These are phyloP conservation scores for Vigna radiata DNA, from an alignment of 306 rosid genomes.

Conservation along the genomic window DNA sequence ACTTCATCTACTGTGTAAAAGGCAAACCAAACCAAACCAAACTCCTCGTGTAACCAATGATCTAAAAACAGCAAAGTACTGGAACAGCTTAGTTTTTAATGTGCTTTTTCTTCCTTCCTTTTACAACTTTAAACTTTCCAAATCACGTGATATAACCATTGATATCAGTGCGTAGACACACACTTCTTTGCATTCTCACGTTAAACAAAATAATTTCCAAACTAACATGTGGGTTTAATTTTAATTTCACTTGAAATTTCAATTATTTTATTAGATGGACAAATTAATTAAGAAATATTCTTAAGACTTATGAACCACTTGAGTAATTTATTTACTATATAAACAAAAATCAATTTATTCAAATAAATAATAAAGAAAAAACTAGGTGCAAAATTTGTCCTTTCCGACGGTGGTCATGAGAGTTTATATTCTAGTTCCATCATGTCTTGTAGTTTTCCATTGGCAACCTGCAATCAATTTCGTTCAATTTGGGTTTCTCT, in stretches of 20 bases:
- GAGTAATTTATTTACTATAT: not conserved
- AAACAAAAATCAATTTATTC: no score
- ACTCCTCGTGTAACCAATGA: not conserved
- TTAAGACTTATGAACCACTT: not conserved
- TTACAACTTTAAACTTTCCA: not conserved
- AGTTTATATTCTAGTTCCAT: no score
- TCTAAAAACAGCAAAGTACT: not conserved
- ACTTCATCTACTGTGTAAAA: not conserved
- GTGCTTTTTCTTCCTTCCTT: not conserved
- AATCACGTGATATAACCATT: conserved; percentile 11
- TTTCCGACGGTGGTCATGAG: no score
- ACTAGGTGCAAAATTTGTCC: no score
- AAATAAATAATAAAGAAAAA: no score
- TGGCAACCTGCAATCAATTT: no score
- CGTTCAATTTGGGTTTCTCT: no score
- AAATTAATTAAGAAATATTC: not conserved
- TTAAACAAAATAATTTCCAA: not conserved
- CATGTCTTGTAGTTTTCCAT: no score
- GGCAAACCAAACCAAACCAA: not conserved
- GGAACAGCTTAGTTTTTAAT: not conserved
- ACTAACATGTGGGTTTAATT: not conserved
- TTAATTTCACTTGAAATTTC: not conserved
- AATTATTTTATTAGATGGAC: not conserved
- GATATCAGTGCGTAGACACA: conserved; percentile 20
- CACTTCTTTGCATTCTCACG: not conserved